phyloP scores from a whole-genome alignment of 345 rosid species.

The Euphorbia peplus region DNA sequence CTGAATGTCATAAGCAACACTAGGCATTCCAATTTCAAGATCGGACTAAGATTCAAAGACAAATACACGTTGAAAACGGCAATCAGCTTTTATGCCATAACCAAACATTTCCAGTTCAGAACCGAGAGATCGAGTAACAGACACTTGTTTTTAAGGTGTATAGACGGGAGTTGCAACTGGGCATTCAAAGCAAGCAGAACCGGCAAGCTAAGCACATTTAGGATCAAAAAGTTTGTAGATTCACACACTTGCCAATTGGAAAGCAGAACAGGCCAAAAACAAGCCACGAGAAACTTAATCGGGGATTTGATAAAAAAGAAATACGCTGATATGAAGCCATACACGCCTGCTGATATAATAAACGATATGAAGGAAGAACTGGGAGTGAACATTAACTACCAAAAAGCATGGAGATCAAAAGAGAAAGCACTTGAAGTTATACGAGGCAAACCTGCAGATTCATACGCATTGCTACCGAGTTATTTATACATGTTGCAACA shows the following conservation, averaged over 20 bases:
- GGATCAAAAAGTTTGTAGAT: not conserved
- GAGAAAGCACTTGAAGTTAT: not conserved
- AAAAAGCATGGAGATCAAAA: not conserved
- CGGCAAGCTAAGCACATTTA: not conserved
- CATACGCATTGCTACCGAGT: not conserved
- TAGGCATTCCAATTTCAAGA: not conserved
- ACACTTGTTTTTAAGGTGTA: not conserved
- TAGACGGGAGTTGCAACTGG: not conserved
- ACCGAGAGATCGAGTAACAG: not conserved
- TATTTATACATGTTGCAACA: not conserved
- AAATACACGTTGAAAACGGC: not conserved
- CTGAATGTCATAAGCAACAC: not conserved
- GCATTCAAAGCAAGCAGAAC: not conserved
- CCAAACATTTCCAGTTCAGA: not conserved
- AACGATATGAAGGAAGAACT: not conserved
- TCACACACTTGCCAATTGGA: not conserved
- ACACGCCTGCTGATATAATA: not conserved
- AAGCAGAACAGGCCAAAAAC: not conserved
- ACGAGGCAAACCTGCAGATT: not conserved
- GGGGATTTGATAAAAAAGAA: not conserved
- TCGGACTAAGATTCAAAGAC: not conserved
- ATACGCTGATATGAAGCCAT: not conserved
- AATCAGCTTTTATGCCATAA: not conserved
- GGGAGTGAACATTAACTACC: not conserved
- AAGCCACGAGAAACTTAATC: not conserved